Conservation (phyloP, 2,329 filamentous ascomycete genomes). For the Alternaria ethzedia region DNA sequence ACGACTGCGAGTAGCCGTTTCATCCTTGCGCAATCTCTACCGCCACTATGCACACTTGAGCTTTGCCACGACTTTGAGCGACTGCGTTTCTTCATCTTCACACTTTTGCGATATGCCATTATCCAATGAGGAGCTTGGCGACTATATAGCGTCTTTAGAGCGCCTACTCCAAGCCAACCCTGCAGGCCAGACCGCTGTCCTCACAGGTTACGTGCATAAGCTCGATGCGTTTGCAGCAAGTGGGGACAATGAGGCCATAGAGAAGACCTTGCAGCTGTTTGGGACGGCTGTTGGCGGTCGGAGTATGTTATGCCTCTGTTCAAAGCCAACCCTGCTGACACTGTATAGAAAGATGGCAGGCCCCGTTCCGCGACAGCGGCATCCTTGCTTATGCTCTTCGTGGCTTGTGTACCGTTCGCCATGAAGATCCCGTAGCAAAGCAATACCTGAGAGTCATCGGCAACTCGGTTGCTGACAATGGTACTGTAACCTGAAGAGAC, state of each 20-base stretch:
- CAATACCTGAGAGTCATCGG: slow-evolving; percentile 48
- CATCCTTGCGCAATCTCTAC: slow-evolving; percentile 1
- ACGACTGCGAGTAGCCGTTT: slow-evolving; percentile 1
- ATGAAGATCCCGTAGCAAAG: slow-evolving; percentile 30
- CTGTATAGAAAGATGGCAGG: slow-evolving; percentile 38
- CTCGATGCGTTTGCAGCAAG: slow-evolving; percentile 18
- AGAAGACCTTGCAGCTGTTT: slow-evolving; percentile 32
- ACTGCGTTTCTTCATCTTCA: slow-evolving; percentile 10
- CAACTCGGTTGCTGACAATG: slow-evolving; percentile 48
- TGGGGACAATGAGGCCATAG: slow-evolving; percentile 14
- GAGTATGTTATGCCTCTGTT: slow-evolving; percentile 23
- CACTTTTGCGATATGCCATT: slow-evolving; percentile 20
- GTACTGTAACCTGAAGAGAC: slow-evolving; percentile 20
- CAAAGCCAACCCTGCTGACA: slow-evolving; percentile 28
- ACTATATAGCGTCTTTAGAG: slow-evolving; percentile 26
- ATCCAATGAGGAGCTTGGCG: slow-evolving; percentile 22
- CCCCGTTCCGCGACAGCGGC: slow-evolving; percentile 32
- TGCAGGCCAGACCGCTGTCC: slow-evolving; percentile 19
- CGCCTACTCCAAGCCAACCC: slow-evolving; percentile 21
- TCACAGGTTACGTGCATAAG: slow-evolving; percentile 20
- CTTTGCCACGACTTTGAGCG: slow-evolving; percentile 5
- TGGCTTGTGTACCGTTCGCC: slow-evolving; percentile 27
- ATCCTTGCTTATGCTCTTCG: slow-evolving; percentile 38
- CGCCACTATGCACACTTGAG: slow-evolving; percentile 18
- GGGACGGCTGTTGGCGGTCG: slow-evolving; percentile 44